phyloP scores from a whole-genome alignment of 805 yeast species.

The Nakazawaea wyomingensis region DNA sequence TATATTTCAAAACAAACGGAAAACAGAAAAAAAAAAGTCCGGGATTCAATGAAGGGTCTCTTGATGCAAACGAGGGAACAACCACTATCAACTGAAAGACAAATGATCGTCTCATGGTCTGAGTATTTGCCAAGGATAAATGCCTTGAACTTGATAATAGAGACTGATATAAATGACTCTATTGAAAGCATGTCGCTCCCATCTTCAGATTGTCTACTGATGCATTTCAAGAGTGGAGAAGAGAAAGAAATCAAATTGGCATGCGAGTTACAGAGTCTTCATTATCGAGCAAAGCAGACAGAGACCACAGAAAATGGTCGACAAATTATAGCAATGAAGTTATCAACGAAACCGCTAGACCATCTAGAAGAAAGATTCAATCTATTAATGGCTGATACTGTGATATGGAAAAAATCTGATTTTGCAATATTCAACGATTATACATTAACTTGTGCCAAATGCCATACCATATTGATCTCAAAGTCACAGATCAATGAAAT shows the following conservation, averaged over 20 bases:
- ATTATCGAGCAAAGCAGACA: background rate
- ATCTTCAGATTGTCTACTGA: constrained; percentile 2
- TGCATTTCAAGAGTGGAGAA: constrained; percentile 12
- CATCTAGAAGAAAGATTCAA: background rate
- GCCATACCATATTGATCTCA: constrained; percentile 26
- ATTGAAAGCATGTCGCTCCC: constrained; percentile 3
- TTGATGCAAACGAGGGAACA: too few relatives aligned
- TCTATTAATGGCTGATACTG: constrained; percentile 6
- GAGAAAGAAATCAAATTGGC: constrained; percentile 11
- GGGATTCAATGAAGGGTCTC: background rate
- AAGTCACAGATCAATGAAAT: constrained; percentile 29
- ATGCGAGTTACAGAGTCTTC: constrained; percentile 9
- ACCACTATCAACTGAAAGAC: too few relatives aligned
- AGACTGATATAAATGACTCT: background rate
- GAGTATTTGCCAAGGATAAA: constrained; percentile 23
- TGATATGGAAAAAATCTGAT: constrained; percentile 3
- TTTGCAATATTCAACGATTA: background rate
- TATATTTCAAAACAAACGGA: background rate
- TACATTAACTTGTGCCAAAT: constrained; percentile 26
- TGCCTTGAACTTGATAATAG: constrained; percentile 16
- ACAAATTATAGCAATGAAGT: background rate
- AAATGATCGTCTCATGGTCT: constrained; percentile 11
- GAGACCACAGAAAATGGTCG: background rate
- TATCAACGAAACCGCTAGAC: constrained; percentile 15
- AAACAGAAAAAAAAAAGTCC: background rate